Base-by-base conservation (phyloP, 805 yeast species). In the Nakazawaea ambrosiae region DNA sequence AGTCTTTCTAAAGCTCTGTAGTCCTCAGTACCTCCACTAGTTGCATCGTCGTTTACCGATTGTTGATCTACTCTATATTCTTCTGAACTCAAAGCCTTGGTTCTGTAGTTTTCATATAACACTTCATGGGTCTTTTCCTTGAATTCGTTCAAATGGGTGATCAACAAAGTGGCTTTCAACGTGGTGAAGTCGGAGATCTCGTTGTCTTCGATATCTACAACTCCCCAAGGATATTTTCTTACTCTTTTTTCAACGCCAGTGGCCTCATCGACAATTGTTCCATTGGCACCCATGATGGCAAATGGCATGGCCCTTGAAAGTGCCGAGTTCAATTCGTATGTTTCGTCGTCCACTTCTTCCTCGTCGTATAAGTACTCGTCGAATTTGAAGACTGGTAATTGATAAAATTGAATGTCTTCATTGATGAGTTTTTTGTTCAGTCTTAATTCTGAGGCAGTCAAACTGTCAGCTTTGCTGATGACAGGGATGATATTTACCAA, bases 41-140 rank as follows among this genome's bases (percentile, higher is more conserved):
- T 10, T 35, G 35, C 35, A 14, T 34, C 33, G 6, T 8, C 18
- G 24, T 16, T 19, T 27, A 22, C 18, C 20, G n/a, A 22, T 6
- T 33, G 11, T 9, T 17, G 26, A 12, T 36, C 43, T 8, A 29
- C 18, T n/a, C 27, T 29, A 27, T 33, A 39, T 6, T 36, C 43
- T 19, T 38, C 45, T n/a, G 39, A 27, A 18, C 44, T 44, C 45
- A 84, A 70, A 14, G 89, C 88, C 52, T 79, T 87, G 8, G 96
- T 84, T 70, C 97, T 80, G 61, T 88, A 88, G 37, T 78, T 80
- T 59, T 88, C 97, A 58, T 88, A 88, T 45, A 88, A 65, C 28
- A 79, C 72, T 55, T 87, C 95, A 56, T 84, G 94, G 6, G 97
- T 88, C 51, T 75, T 70, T 50, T 88, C 96, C 61, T 86, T 86